Base-by-base conservation (phyloP, 163 green algal genomes). In the Smithsoniella earleae region DNA sequence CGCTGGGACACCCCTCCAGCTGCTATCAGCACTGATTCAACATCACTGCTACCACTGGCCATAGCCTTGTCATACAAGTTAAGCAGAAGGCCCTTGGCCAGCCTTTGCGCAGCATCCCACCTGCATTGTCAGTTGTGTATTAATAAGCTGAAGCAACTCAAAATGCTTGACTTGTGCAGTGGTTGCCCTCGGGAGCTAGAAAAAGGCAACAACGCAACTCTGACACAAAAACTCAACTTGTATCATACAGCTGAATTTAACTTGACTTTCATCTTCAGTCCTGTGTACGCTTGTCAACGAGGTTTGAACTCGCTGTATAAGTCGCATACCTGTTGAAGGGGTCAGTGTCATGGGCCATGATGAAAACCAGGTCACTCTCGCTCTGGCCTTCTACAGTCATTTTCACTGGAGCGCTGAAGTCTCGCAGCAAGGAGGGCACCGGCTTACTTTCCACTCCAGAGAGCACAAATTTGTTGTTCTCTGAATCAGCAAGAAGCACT, bases 331-430 rank as follows among this genome's bases (percentile, higher is more conserved):
- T 85, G 84, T 95, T 96, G 85, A 97, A 98, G 1, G 84, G 66
- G 78, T 98, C 89, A 5, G 79, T 90, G 85, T 99, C 94, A 73
- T 97, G 78, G 0, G 89, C 89, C 45, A 97, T 86, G 74, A 97
- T 79, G 83, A 97, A 95, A 10, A 86, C 40, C 46, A 98, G 86
- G 74, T 98, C 85, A 64, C 92, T 86, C 30, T 96, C 86, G 0
- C 81, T 89, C 80, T 96, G 90, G 1, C 88, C 89, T 45, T 83
- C 78, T 43, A 95, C 79, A 30, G 46, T 80, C 75, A 99, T 79
- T 78, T 91, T 93, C 45, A 98, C 91, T 28, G 94, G 94, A 3
- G 94, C 94, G 45, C 82, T 92, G 82, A 98, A 98, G 80, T 82
- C 83, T 16, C 94, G 86, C 76, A 98, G 88, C 80, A 97, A 78